Base-by-base conservation (phyloP, 306 rosid genomes). In the Geum urbanum region DNA sequence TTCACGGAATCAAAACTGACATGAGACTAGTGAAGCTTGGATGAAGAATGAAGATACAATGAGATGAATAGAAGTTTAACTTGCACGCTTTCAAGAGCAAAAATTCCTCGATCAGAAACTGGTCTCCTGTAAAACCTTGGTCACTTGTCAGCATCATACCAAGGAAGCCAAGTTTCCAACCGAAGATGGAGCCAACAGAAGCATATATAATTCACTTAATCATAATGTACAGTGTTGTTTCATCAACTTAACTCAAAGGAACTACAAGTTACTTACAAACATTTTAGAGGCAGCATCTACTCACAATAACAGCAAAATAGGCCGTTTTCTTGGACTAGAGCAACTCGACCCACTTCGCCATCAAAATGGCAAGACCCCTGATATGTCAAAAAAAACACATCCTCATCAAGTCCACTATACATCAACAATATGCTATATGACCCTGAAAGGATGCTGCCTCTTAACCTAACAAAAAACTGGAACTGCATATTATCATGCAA, bases 401-500 rank as follows among this genome's bases (percentile, higher is more conserved):
- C 71, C 86, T 82, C 73, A 67, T 74, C 70, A 70, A 63, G 59
- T 46, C 72, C 69, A 75, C 75, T 81, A 71, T 64, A 76, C 84
- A 64, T n/a, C 67, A 37, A 40, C 53, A 72, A 41, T 73, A 66
- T 19, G 73, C 79, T 70, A 45, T 83, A 77, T 16, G 65, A 60
- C 66, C 55, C 58, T 46, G 27, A 46, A 81, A 67, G 11, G 58
- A 72, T 76, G 51, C 73, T 41, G 11, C 43, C 67, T 60, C 72
- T 70, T 67, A 47, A 50, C 53, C 84, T 79, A 73, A 45, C 75
- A 77, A 50, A 73, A 70, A 84, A 72, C 84, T 72, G 77, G 43
- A 76, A 70, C 86, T 78, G 66, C 82, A 80, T 77, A 74, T 69
- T 76, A 74, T 58, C 78, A 64, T 66, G 81, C 70, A 81, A 67